A percentile compares a stretch with the other conserved stretches of the same genome.
Conservation (phyloP, 2,329 filamentous ascomycete species). For the Boeremia lycopersici region DNA sequence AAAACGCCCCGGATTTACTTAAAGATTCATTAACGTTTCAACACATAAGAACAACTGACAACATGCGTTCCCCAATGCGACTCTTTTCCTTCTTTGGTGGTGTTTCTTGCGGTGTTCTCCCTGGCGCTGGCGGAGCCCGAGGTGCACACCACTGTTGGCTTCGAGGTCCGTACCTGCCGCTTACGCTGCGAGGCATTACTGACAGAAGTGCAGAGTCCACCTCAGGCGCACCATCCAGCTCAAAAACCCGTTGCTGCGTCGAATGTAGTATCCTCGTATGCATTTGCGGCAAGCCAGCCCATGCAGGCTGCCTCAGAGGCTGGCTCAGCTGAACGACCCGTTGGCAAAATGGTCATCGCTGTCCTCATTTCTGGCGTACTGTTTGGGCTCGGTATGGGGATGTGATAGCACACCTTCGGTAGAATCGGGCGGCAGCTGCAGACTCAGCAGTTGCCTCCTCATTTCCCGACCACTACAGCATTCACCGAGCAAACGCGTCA, state of each 20-base stretch:
- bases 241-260: constrained; percentile 1
- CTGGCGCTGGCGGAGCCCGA: constrained; percentile 3
- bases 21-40: background rate
- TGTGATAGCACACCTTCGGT: background rate
- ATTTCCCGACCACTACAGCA: too few relatives aligned
- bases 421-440: background rate
- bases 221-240: background rate
- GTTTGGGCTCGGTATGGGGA: constrained; percentile 16
- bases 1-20: background rate
- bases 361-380: constrained; percentile 9
- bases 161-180: background rate
- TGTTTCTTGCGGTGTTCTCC: constrained; percentile 2
- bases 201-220: background rate
- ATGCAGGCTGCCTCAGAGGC: constrained; percentile 18
- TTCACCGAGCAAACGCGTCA: background rate
- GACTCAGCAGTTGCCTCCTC: background rate
- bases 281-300: background rate
- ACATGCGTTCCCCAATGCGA: constrained; percentile 1
- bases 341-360: constrained; percentile 10
- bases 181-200: background rate
- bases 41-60: background rate
- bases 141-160: background rate
- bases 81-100: background rate
- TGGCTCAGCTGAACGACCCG: constrained; percentile 6
- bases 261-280: background rate